These are phyloP conservation scores for Mycena venus DNA, from an alignment of 768 basidiomycete species.

Conservation along the genomic window DNA sequence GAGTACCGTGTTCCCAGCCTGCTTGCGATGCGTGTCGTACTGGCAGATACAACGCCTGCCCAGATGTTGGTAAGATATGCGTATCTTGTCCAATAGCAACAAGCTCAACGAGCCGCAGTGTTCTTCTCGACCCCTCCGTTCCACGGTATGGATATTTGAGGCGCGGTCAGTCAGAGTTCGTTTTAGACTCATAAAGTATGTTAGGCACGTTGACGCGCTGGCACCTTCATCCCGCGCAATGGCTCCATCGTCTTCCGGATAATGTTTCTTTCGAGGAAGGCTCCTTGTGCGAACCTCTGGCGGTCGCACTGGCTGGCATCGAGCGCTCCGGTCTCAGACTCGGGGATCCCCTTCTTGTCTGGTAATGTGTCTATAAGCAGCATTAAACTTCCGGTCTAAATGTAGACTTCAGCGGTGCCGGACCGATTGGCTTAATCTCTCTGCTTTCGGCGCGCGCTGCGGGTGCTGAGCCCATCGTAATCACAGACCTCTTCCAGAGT, in stretches of 20 bases:
- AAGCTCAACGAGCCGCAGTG: constrained; percentile 43
- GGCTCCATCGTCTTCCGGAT: constrained; percentile 76
- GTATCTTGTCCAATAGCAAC: not conserved
- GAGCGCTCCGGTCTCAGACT: constrained; percentile 75
- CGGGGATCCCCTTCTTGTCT: constrained; percentile 73
- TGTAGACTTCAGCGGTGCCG: constrained; percentile 65
- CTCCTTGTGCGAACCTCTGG: constrained; percentile 74
- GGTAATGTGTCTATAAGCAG: constrained; percentile 49
- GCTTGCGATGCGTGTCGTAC: constrained; percentile 72
- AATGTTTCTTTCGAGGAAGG: constrained; percentile 77
- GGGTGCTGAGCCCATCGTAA: constrained; percentile 78
- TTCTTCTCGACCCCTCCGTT: constrained; percentile 82
- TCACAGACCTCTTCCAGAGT: constrained; percentile 76
- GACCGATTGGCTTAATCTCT: constrained; percentile 75
- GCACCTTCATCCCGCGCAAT: constrained; percentile 77
- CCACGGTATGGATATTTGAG: constrained; percentile 59
- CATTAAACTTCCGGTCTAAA: not conserved
- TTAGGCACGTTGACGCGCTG: constrained; percentile 74
- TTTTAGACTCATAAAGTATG: constrained; percentile 9
- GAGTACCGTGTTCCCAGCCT: constrained; percentile 75
- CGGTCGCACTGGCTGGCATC: constrained; percentile 77
- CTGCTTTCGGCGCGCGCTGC: constrained; percentile 76
- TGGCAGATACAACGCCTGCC: constrained; percentile 77
- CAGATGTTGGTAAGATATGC: constrained; percentile 44
- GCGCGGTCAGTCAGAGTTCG: not conserved